A percentile compares a stretch with the other conserved stretches of the same genome.
phyloP scores from a whole-genome alignment of 352 stramenopile genomes.

The Pythium myriotylum region DNA sequence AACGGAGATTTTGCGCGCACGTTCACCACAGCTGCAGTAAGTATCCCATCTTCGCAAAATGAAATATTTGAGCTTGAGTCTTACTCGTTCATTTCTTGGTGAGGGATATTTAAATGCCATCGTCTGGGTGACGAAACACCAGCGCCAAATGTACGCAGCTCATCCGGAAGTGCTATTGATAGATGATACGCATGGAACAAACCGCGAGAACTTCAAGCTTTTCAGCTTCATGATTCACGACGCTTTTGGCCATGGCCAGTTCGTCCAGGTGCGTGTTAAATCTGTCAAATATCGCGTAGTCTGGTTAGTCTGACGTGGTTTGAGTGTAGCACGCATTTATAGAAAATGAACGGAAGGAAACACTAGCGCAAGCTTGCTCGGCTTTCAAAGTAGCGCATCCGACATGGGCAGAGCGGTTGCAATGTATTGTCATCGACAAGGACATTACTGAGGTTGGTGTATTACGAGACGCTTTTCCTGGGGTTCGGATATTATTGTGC shows the following conservation, averaged over 20 bases:
- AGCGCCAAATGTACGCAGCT: too few species aligned
- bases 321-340: background rate
- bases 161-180: background rate
- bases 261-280: background rate
- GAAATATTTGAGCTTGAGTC: too few species aligned
- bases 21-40: background rate
- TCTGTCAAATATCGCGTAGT: background rate
- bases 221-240: background rate
- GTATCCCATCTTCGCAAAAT: too few species aligned
- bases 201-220: background rate
- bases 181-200: background rate
- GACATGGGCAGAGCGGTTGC: background rate
- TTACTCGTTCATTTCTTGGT: too few species aligned
- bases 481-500: background rate
- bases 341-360: background rate
- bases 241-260: background rate
- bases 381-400: background rate
- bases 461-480: background rate
- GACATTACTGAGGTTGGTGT: background rate
- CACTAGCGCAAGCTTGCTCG: background rate
- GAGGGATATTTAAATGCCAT: too few species aligned
- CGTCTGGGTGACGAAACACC: too few species aligned
- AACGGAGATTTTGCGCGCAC: background rate
- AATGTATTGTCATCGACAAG: constrained; percentile 1
- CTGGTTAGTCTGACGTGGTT: background rate